Conservation (phyloP, 2,329 filamentous ascomycete species). For the Xylaria sp. region DNA sequence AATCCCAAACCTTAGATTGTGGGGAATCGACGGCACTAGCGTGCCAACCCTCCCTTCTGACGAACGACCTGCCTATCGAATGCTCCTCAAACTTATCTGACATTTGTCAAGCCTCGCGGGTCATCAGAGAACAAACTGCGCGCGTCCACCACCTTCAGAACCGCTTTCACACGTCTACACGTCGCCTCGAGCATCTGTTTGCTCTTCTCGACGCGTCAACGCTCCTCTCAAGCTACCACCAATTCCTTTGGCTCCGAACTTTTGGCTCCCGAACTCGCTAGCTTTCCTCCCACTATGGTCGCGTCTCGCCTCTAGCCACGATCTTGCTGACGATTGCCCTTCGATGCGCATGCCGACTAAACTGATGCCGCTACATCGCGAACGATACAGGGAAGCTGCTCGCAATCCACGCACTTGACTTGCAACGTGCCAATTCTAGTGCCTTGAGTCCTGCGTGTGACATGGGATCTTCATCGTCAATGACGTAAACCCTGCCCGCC, state of each 20-base stretch:
- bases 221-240: background rate
- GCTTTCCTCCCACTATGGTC: conserved; percentile 4
- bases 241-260: background rate
- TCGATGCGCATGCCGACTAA: conserved; percentile 8
- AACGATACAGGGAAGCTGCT: background rate
- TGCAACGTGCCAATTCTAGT: background rate
- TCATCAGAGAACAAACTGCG: conserved; percentile 13
- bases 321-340: background rate
- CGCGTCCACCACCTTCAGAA: conserved; percentile 5
- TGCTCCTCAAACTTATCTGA: background rate
- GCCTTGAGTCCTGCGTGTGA: background rate
- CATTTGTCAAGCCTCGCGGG: conserved; percentile 9
- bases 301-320: conserved; percentile 9
- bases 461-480: conserved; percentile 20
- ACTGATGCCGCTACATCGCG: conserved; percentile 10
- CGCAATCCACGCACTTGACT: conserved; percentile 1
- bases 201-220: conserved; percentile 20
- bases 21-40: background rate
- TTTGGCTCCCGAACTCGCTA: background rate
- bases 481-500: conserved; percentile 18
- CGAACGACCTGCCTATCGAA: background rate
- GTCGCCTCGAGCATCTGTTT: conserved; percentile 4
- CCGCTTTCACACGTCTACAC: background rate
- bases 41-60: background rate
- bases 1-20: background rate